A percentile compares a stretch with the other conserved stretches of the same genome.
phyloP scores from a whole-genome alignment of 2,329 filamentous ascomycete species.

The Aspergillus floridensis region DNA sequence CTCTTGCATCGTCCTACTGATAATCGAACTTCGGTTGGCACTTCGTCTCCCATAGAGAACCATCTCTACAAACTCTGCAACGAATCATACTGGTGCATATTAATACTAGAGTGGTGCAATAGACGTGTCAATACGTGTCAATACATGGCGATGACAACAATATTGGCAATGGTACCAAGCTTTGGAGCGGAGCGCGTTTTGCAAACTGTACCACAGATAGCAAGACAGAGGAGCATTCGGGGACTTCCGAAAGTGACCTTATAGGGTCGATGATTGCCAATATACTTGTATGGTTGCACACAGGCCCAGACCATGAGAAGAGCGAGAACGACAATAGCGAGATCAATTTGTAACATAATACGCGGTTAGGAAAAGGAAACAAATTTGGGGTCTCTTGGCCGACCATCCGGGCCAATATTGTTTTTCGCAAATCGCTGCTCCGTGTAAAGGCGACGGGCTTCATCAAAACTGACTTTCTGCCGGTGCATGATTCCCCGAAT shows the following conservation, averaged over 20 bases:
- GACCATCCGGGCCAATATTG: conserved; percentile 82
- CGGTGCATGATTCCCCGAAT: conserved; percentile 89
- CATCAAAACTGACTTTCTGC: conserved; percentile 78
- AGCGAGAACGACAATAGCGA: background rate
- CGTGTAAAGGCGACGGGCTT: conserved; percentile 81
- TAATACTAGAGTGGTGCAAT: background rate
- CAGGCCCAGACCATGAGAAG: background rate
- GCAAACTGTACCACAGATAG: background rate
- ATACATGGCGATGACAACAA: background rate
- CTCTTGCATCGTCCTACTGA: background rate
- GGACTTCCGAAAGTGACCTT: background rate
- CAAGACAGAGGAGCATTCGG: background rate
- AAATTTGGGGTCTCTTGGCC: conserved; percentile 89
- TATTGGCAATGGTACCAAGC: background rate
- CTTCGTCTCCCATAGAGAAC: background rate
- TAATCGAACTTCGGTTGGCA: background rate
- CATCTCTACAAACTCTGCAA: background rate
- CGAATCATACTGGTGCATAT: background rate
- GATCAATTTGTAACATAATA: background rate
- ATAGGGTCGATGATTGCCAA: background rate
- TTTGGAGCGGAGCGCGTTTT: background rate
- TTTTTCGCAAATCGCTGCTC: conserved; percentile 82
- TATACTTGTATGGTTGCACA: background rate
- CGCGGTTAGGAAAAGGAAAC: conserved; percentile 76
- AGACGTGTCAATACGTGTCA: background rate